Evolutionary conservation across 23 red algal genomes (phyloP), one percentile per base, ranked within the genome.

Genomic region (Agarophyton chilense): DNA sequence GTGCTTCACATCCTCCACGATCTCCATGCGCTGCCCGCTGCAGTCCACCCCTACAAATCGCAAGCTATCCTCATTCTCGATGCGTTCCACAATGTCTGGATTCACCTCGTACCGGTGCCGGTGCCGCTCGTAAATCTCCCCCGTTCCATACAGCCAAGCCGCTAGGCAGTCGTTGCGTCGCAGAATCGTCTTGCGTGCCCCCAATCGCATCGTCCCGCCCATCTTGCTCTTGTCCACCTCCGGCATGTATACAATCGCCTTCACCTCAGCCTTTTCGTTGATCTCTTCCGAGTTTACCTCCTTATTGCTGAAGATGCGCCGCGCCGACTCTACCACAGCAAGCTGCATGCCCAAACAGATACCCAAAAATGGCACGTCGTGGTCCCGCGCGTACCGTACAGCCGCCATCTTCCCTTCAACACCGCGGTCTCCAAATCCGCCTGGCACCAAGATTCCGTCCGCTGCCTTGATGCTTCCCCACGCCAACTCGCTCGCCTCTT

Each of bases 331-430:
- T 22, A 98, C 60, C 18, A 91, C 90, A 7, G 96, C 96, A 16
- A 95, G 71, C 77, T 98, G 96, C 96, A 98, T 98, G n/a, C 96
- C 96, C 61, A 98, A 74, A 78, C 96, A 98, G 32, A 98, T 98
- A 7, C 95, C 95, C 35, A 98, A 75, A 67, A 95, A 98, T 17
- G 96, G 96, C 24, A 70, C 86, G 18, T 67, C 26, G 3, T 75
- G 18, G 29, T 98, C 84, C 24, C 96, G 50, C 55, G 96, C 96
- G 56, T 98, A 86, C 11, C 57, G 52, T 17, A 92, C 83, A 22
- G 92, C 96, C 18, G 43, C 38, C 10, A 98, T 86, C 90, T 91
- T 98, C 46, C 96, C 96, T 60, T 95, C 96, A 52, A 95, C 80
- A 19, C 96, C 96, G 8, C 96, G 92, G 61, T 90, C 77, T 0